These are phyloP conservation scores for Thraustochytrium striatum DNA, from an alignment of 352 stramenopile genomes.

Conservation along the genomic window DNA sequence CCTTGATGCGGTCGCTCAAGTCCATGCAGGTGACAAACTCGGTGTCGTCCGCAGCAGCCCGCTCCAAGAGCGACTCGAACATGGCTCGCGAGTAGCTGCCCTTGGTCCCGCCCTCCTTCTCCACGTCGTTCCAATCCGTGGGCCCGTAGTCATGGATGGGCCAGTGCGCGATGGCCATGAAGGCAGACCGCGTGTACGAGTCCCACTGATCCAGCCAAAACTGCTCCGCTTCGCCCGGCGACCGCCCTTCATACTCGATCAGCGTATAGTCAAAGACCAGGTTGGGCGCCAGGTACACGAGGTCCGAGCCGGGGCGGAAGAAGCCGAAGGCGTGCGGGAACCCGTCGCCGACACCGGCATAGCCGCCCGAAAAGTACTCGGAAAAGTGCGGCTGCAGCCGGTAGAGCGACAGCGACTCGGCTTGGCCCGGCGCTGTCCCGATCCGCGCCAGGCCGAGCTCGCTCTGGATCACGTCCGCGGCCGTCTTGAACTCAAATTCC, in stretches of 20 bases:
- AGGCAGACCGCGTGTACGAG: slow-evolving; percentile 11
- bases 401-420: neutral
- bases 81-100: neutral
- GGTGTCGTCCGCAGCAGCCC: neutral
- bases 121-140: neutral
- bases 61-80: slow-evolving; percentile 38
- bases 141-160: slow-evolving; percentile 41
- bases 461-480: neutral
- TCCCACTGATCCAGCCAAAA: slow-evolving; percentile 35
- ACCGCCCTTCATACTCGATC: slow-evolving; percentile 17
- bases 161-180: slow-evolving; percentile 6
- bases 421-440: slow-evolving; percentile 7
- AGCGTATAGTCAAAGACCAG: slow-evolving; percentile 47
- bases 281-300: slow-evolving; percentile 47
- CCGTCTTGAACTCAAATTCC: neutral
- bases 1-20: slow-evolving; percentile 28
- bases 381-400: slow-evolving; percentile 17
- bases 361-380: slow-evolving; percentile 42
- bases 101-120: neutral
- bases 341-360: slow-evolving; percentile 1
- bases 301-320: slow-evolving; percentile 8
- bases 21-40: slow-evolving; percentile 45
- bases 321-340: slow-evolving; percentile 37
- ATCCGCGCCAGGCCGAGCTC: neutral
- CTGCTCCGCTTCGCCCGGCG: neutral